Base-by-base conservation (phyloP, 148 eudicot genomes). In the Cornus controversa region DNA sequence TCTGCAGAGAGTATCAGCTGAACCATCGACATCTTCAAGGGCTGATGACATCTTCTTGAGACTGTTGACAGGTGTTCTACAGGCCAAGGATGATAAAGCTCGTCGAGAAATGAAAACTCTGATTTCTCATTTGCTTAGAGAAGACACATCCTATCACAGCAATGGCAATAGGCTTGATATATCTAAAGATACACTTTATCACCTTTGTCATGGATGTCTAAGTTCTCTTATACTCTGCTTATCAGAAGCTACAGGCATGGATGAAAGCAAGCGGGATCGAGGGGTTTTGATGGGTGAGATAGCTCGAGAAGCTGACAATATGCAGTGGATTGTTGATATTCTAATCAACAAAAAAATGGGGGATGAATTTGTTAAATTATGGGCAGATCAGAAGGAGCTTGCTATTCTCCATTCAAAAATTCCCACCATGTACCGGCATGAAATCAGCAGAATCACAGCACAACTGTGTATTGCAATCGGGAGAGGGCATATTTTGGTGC, bases 331-430 rank as follows among this genome's bases (percentile, higher is more conserved):
- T 34, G 93, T 90, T 5, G 97, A 89, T 40, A 89, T 94, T 72
- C 81, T 94, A 14, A 84, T 91, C 13, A 88, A 91, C 42, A 87
- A 87, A 72, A 91, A 88, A 81, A 81, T 87, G 77, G 94, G 90
- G 22, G 97, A 91, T 11, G 98, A 90, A 77, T 92, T 92, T 82
- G 96, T 92, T 50, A 87, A 92, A 66, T 69, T 94, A 57, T 94
- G 98, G 98, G 89, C 97, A 0, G 94, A 91, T 72, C 98, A 94
- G 64, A 91, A 90, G 67, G 98, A 92, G 76, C 96, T 94, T 13
- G 90, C 96, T 22, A 42, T 69, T 64, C 98, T 94, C 70, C 98
- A 94, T 65, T 90, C 96, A 9, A 94, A 93, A 80, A 90, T 93
- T 57, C 97, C 98, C 20, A 81, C 82, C 37, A 91, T 91, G 94